phyloP scores from a whole-genome alignment of 768 basidiomycete genomes.

The Vararia minispora region DNA sequence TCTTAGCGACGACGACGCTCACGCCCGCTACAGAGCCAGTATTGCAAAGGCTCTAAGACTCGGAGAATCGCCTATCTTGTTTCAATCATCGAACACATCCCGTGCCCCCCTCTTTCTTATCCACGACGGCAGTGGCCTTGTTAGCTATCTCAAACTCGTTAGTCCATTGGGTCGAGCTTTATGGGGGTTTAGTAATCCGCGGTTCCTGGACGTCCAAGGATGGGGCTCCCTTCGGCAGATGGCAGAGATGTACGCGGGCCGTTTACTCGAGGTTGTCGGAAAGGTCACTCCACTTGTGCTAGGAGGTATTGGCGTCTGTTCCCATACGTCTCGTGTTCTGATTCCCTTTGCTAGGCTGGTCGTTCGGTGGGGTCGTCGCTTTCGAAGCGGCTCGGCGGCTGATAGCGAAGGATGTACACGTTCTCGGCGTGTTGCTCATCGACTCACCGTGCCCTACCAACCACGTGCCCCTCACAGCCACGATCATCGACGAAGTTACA shows the following conservation, averaged over 20 bases:
- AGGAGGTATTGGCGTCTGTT: conserved; percentile 31
- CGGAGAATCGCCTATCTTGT: no score
- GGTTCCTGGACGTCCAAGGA: conserved; percentile 28
- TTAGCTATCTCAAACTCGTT: conserved; percentile 38
- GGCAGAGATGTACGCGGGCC: conserved; percentile 37
- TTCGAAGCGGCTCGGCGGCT: conserved; percentile 53
- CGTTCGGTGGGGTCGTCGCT: conserved; percentile 65
- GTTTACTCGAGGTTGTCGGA: conserved; percentile 14
- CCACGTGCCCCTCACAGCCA: conserved; percentile 39
- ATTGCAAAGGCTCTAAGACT: no score
- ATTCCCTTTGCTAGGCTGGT: conserved; percentile 45
- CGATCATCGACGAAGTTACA: conserved; percentile 38
- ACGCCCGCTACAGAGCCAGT: no score
- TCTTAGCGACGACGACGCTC: no score
- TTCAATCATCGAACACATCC: conserved; percentile 24
- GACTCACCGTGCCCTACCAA: conserved; percentile 52
- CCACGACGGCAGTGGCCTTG: conserved; percentile 64
- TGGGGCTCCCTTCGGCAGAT: conserved; percentile 44
- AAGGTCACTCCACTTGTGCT: conserved; percentile 29
- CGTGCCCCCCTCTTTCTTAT: conserved; percentile 46
- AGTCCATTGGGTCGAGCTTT: conserved; percentile 36
- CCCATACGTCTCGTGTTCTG: background rate
- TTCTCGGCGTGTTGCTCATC: conserved; percentile 52
- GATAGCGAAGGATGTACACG: conserved; percentile 26
- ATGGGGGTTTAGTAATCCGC: conserved; percentile 53